These are phyloP conservation scores for Dipteronia sinensis DNA, from an alignment of 345 rosid species.

Conservation along the genomic window DNA sequence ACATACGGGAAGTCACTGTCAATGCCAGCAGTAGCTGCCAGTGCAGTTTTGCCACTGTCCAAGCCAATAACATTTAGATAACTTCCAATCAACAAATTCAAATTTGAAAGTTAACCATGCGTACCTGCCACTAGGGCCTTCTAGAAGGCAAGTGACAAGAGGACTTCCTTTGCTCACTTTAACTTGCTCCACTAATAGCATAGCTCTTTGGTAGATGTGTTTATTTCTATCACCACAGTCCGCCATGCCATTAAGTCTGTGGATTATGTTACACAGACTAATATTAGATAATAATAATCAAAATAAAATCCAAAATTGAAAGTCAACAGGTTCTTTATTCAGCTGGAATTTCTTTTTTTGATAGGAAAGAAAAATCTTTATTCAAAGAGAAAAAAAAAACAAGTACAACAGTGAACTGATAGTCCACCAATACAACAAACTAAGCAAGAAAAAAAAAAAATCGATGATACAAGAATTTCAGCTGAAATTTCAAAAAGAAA, in stretches of 20 bases:
- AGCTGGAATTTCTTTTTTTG: not conserved
- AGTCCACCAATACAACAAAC: not conserved
- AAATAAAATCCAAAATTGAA: not conserved
- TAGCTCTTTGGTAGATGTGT: conserved; percentile 87
- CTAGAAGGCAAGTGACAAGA: conserved; percentile 90
- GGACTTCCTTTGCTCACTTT: conserved; percentile 98
- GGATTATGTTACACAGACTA: conserved; percentile 18
- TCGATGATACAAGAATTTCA: not conserved
- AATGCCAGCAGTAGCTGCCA: conserved; percentile 95
- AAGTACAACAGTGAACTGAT: not conserved
- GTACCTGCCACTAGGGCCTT: conserved; percentile 96
- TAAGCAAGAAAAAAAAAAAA: too few relatives aligned
- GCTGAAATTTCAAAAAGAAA: not conserved
- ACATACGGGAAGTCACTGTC: conserved; percentile 97
- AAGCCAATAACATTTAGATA: conserved; percentile 24
- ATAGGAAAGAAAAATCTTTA: not conserved
- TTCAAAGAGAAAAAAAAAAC: not conserved
- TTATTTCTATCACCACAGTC: conserved; percentile 78
- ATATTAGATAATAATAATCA: conserved; percentile 20
- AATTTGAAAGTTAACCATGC: conserved; percentile 5
- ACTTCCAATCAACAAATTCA: conserved; percentile 17
- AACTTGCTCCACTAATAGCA: conserved; percentile 92
- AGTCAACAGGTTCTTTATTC: not conserved
- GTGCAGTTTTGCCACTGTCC: conserved; percentile 94
- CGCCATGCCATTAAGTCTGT: conserved; percentile 89